Conservation (phyloP, 2,329 filamentous ascomycete species). For the Diaporthe citrichinensis region DNA sequence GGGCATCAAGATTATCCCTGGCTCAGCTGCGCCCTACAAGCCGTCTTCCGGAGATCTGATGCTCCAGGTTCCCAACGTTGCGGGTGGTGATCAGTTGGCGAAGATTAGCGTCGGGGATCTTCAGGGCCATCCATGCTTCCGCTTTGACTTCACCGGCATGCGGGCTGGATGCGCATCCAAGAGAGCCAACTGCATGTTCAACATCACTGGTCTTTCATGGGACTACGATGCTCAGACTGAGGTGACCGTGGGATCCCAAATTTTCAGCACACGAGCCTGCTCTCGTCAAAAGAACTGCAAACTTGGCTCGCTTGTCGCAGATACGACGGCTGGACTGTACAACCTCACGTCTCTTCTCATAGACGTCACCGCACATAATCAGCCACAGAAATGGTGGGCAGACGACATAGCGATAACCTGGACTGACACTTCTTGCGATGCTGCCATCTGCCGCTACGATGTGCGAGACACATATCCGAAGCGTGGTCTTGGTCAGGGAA, state of each 20-base stretch:
- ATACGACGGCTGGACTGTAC: constrained; percentile 46
- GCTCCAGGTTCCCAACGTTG: constrained; percentile 45
- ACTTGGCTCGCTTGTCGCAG: constrained; percentile 47
- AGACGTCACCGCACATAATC: constrained; percentile 54
- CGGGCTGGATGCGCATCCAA: constrained; percentile 56
- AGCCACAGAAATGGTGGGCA: constrained; percentile 60
- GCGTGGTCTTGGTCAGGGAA: constrained; percentile 29
- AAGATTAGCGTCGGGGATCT: constrained; percentile 46
- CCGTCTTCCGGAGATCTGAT: constrained; percentile 49
- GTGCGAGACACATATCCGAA: constrained; percentile 49
- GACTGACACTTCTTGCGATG: constrained; percentile 57
- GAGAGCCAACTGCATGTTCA: constrained; percentile 52
- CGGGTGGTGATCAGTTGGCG: constrained; percentile 9
- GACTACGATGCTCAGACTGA: constrained; percentile 43
- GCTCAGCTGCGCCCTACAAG: constrained; percentile 48
- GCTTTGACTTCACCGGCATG: constrained; percentile 55
- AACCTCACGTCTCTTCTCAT: constrained; percentile 56
- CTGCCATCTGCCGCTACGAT: constrained; percentile 54
- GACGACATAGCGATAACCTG: constrained; percentile 61
- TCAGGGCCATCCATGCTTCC: constrained; percentile 47
- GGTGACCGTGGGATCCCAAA: constrained; percentile 45
- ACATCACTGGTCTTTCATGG: constrained; percentile 53
- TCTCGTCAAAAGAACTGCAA: constrained; percentile 48
- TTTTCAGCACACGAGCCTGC: constrained; percentile 49
- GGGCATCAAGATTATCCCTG: constrained; percentile 51